Evolutionary conservation across 2,329 filamentous ascomycete genomes (phyloP).

Genomic region (Penicillium sp.): DNA sequence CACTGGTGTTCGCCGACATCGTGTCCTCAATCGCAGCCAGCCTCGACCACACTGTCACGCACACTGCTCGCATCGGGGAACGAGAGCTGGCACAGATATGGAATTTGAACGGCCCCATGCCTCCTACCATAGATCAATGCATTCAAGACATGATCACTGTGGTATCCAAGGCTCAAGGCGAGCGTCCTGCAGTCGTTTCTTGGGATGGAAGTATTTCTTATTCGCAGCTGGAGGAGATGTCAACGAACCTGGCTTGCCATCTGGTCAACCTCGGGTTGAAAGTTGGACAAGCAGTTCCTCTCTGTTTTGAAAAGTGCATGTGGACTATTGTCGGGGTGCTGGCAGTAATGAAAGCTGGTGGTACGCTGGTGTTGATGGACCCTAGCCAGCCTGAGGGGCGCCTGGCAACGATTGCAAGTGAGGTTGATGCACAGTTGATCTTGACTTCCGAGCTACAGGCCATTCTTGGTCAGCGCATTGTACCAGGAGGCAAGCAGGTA

Average conservation of each 20-base stretch:
- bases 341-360: conserved; percentile 13
- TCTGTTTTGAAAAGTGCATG: conserved; percentile 12
- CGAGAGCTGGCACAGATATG: conserved; percentile 1
- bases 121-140: not conserved
- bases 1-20: conserved; percentile 1
- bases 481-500: conserved; percentile 2
- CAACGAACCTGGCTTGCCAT: conserved; percentile 26
- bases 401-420: conserved; percentile 13
- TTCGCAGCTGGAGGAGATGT: conserved; percentile 21
- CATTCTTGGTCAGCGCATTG: not conserved
- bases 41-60: not conserved
- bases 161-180: not conserved
- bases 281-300: conserved; percentile 9
- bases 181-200: conserved; percentile 6
- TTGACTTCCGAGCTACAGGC: conserved; percentile 10
- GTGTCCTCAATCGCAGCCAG: not conserved
- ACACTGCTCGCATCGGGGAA: not conserved
- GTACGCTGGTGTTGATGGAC: conserved; percentile 8
- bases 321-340: conserved; percentile 10
- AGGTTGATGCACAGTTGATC: conserved; percentile 7
- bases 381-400: conserved; percentile 8
- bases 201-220: conserved; percentile 14
- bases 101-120: conserved; percentile 1
- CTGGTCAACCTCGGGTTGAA: conserved; percentile 29
- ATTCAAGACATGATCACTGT: conserved; percentile 4